Percentiles rank a stretch among this genome's conserved stretches.
These are phyloP conservation scores for Kuraishia ogatae DNA, from an alignment of 805 yeast species.

Conservation along the genomic window DNA sequence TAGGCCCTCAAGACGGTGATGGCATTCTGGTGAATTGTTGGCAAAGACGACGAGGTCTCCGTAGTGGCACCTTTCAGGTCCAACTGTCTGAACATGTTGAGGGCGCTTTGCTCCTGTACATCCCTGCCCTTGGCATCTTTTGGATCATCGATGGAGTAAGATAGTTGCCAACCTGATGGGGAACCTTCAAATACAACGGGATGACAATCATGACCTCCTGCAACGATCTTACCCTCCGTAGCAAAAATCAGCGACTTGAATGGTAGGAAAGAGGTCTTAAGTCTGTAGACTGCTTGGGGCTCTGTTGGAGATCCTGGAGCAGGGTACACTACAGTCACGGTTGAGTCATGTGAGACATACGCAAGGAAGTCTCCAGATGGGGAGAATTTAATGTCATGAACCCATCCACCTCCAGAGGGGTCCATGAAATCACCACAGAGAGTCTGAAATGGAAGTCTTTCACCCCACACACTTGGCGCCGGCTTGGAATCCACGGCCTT, in stretches of 20 bases:
- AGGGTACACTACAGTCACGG: conserved; percentile 76
- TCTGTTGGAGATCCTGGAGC: conserved; percentile 42
- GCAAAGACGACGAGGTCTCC: conserved; percentile 36
- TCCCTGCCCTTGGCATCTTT: conserved; percentile 33
- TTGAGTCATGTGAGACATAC: conserved; percentile 79
- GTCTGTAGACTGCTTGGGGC: conserved; percentile 55
- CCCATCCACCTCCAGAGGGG: conserved; percentile 75
- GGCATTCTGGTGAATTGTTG: conserved; percentile 87
- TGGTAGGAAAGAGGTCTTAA: conserved; percentile 68
- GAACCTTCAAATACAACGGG: conserved; percentile 78
- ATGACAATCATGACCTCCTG: conserved; percentile 90
- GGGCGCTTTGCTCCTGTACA: conserved; percentile 63
- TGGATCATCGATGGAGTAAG: conserved; percentile 56
- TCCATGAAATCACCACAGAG: conserved; percentile 70
- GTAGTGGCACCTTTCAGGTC: conserved; percentile 82
- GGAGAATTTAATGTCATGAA: conserved; percentile 83
- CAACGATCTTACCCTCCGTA: conserved; percentile 58
- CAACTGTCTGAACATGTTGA: conserved; percentile 91
- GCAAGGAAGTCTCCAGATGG: conserved; percentile 74
- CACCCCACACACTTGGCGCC: conserved; percentile 82
- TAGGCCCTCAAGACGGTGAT: conserved; percentile 57
- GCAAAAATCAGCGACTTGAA: conserved; percentile 70
- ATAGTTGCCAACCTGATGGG: conserved; percentile 55
- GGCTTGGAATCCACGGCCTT: conserved; percentile 87
- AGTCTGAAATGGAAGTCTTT: conserved; percentile 89